phyloP scores from a whole-genome alignment of 2,329 filamentous ascomycete genomes.

The Sporothrix pallida region DNA sequence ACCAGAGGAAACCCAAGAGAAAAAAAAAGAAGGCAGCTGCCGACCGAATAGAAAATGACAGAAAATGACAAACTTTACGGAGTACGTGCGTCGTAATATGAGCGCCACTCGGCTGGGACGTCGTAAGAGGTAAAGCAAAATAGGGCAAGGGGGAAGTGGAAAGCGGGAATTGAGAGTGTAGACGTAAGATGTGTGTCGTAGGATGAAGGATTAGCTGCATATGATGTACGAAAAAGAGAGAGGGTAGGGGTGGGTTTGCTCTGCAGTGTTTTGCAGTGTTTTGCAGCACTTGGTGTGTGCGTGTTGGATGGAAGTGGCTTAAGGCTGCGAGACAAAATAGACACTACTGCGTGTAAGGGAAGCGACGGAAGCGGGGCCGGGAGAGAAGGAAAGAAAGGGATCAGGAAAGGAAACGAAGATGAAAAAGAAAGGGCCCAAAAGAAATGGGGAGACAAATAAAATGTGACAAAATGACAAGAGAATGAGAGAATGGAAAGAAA shows the following conservation, averaged over 20 bases:
- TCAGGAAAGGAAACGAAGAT: background rate
- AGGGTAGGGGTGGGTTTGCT: background rate
- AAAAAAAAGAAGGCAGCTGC: background rate
- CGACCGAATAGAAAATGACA: background rate
- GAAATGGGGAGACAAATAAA: background rate
- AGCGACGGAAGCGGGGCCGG: slow-evolving; percentile 23
- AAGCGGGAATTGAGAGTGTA: background rate
- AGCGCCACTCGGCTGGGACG: background rate
- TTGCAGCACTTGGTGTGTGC: background rate
- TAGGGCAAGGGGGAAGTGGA: background rate
- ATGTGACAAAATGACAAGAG: background rate
- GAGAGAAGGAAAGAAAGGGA: background rate
- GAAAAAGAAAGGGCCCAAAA: too few relatives aligned
- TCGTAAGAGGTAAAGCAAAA: too few relatives aligned
- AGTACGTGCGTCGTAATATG: background rate
- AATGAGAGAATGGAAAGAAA: too few relatives aligned
- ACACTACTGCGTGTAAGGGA: slow-evolving; percentile 24
- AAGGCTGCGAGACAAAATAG: slow-evolving; percentile 18
- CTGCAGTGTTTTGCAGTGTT: too few relatives aligned
- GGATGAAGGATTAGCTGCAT: slow-evolving; percentile 20
- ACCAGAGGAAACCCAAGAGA: background rate
- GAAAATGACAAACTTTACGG: background rate
- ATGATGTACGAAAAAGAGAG: background rate
- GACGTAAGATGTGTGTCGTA: slow-evolving; percentile 7
- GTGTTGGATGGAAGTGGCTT: slow-evolving; percentile 14